Evolutionary conservation across 306 rosid species (phyloP), one percentile per base, ranked within the genome.

Genomic region (Trifolium repens): DNA sequence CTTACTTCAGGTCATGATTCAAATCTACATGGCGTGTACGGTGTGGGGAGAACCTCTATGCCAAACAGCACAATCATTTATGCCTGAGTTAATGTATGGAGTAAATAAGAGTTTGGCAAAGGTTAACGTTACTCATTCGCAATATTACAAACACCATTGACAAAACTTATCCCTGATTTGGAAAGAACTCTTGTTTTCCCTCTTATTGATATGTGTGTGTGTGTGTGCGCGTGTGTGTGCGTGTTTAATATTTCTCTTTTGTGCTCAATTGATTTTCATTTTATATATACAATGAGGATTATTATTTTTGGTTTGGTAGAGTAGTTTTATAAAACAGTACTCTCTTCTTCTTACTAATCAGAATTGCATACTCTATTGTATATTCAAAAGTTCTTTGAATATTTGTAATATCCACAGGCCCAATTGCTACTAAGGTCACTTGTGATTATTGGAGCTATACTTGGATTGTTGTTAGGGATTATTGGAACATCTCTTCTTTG

Each of bases 381-480:
- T 71, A 53, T 35, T 35, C 9, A 7, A 30, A 35, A 22, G 12
- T 64, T 35, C 63, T 60, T 11, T 65, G 57, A 64, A 35, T 53
- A 40, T 58, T 43, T 59, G n/a, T 76, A 32, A 76, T 54, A 58
- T 27, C 47, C 2, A 57, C 75, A 77, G 80, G 80, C 80, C 9
- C 69, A 69, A 46, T 16, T 39, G 17, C 80, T 68, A 7, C 61
- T 77, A 39, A 91, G 88, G 84, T 94, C 97, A 12, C 97, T 94
- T 26, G 75, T 87, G 64, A 79, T 73, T 69, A 86, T 91, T 14
- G 98, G 98, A 84, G 89, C 68, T 58, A 73, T 85, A 63, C 85
- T 90, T 69, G 96, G 98, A 50, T 73, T 79, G 10, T 69, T 83
- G 69, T 84, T 91, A 52, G 98, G 97, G 75, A 54, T 83, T 43